Evolutionary conservation across 192 early-diverging fungal genomes (phyloP), one percentile per base, ranked within the genome.

Genomic region (Mortierella claussenii): DNA sequence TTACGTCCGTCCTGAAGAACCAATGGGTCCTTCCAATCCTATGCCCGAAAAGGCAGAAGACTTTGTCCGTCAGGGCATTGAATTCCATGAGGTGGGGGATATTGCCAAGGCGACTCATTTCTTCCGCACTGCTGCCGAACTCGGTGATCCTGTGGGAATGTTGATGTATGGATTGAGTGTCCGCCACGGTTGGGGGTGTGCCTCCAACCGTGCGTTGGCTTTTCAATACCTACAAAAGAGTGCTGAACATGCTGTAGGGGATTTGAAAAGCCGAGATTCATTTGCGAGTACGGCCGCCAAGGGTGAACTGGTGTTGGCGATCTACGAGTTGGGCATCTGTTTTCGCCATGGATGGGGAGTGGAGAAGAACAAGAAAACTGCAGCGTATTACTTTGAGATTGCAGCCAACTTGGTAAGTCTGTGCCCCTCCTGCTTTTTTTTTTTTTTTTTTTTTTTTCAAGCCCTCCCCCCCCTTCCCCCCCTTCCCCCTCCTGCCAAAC

Each of bases 271-370:
- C 24, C 75, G 87, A 62, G 83, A 88, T 66, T 79, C 84, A 31
- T 79, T 81, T 11, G 85, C 86, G 17, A 88, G 84, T 17, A 73
- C 69, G 4, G 86, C 88, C 1, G 85, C 89, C 55, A 85, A 76
- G 59, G 73, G 73, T 12, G 73, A 76, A n/a, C 18, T 67, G n/a
- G 87, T 88, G 7, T 81, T 93, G 71, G 92, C 92, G 10, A 92
- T 94, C 42, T 92, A 92, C 64, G 92, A 94, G 71, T 81, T 94
- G 1, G 92, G 91, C 0, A 82, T 90, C 66, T 90, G 89, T 70
- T 94, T 90, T 61, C 86, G 88, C 45, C 91, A 94, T 76, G 92
- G 91, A 28, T 92, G 91, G 91, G 92, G 92, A 42, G 90, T 89
- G n/a, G 84, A 86, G 24, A 90, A 89, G 49, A 88, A 89, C 68